Evolutionary conservation across 1,284 basidiomycete genomes (phyloP).

Genomic region (Abortiporus biennis): DNA sequence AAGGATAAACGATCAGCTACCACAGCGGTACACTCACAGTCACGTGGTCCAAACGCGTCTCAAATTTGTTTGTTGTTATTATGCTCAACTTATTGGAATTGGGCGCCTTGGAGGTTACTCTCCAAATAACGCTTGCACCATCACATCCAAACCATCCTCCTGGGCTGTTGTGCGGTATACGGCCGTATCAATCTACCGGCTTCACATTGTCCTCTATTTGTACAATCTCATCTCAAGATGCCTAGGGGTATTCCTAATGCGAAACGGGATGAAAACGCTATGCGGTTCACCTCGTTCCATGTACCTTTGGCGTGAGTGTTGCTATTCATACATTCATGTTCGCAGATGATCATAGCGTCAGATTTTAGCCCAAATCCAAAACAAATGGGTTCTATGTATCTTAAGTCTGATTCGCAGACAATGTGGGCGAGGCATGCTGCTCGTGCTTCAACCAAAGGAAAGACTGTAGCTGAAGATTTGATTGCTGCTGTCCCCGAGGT

Average conservation of each 20-base stretch:
- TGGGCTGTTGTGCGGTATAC: not conserved
- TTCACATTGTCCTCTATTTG: not conserved
- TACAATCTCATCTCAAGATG: too few relatives aligned
- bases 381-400: slow-evolving; percentile 65
- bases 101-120: not conserved
- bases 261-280: slow-evolving; percentile 65
- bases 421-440: slow-evolving; percentile 66
- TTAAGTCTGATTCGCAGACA: slow-evolving; percentile 64
- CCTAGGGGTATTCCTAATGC: slow-evolving; percentile 75
- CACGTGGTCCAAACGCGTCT: not conserved
- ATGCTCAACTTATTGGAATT: not conserved
- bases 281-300: slow-evolving; percentile 75
- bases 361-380: slow-evolving; percentile 62
- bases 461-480: slow-evolving; percentile 30
- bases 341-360: not conserved
- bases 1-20: too few relatives aligned
- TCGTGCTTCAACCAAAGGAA: slow-evolving; percentile 32
- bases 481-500: slow-evolving; percentile 24
- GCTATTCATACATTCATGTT: not conserved
- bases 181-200: not conserved
- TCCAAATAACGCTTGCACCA: not conserved
- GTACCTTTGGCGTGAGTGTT: slow-evolving; percentile 64
- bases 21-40: too few relatives aligned
- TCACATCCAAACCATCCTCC: not conserved
- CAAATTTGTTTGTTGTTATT: not conserved